phyloP scores from a whole-genome alignment of 306 rosid genomes.

The Casuarina glauca region DNA sequence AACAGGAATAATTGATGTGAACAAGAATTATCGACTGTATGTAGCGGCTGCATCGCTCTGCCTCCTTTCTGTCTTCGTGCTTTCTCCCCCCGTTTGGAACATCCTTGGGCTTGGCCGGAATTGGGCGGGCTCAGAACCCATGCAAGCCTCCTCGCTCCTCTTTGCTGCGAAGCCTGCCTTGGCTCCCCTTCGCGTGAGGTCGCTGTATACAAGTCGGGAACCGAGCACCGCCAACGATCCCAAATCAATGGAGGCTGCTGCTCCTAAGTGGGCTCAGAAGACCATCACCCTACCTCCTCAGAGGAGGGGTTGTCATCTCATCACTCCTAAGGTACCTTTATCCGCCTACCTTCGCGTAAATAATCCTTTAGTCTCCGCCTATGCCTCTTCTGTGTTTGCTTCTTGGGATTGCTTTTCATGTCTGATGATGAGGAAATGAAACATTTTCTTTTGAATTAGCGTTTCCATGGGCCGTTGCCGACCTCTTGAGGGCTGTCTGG shows the following conservation, averaged over 20 bases:
- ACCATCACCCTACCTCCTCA: conserved; percentile 71
- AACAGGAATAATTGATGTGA: no score
- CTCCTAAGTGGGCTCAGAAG: conserved; percentile 92
- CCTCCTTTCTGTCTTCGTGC: background rate
- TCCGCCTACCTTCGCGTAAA: background rate
- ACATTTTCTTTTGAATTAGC: no score
- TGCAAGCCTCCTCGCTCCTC: conserved; percentile 35
- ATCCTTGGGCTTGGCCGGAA: conserved; percentile 5
- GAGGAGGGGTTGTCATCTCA: conserved; percentile 84
- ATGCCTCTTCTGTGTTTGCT: background rate
- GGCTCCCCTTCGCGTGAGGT: conserved; percentile 25
- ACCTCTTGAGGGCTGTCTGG: background rate
- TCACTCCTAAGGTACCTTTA: conserved; percentile 66
- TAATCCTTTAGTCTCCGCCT: background rate
- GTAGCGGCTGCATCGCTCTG: background rate
- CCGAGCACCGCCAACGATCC: conserved; percentile 27
- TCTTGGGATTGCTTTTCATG: background rate
- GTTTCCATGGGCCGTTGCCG: background rate
- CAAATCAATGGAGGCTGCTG: conserved; percentile 46
- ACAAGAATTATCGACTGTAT: no score
- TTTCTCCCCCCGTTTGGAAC: background rate
- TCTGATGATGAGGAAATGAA: no score
- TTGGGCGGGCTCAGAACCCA: conserved; percentile 4
- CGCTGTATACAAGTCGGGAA: conserved; percentile 22
- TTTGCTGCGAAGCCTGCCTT: conserved; percentile 25